phyloP scores from a whole-genome alignment of 768 basidiomycete genomes.

The Kwoniella sp. region DNA sequence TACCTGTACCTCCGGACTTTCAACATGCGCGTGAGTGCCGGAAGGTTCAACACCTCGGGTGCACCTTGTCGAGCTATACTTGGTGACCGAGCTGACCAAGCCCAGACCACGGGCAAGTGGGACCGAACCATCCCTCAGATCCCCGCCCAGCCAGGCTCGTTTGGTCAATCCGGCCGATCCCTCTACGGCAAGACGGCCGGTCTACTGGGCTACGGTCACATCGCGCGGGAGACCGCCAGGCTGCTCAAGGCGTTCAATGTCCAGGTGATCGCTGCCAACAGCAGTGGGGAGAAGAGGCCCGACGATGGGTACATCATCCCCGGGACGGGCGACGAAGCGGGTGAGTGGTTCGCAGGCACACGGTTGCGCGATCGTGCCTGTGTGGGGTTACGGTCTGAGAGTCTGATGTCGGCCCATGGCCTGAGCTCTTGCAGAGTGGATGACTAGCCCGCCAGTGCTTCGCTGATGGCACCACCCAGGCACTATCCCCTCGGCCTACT shows the following conservation, averaged over 20 bases:
- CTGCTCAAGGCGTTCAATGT: constrained; percentile 42
- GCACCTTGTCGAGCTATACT: too few species aligned
- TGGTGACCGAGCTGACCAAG: too few species aligned
- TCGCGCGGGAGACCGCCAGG: constrained; percentile 48
- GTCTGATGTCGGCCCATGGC: too few species aligned
- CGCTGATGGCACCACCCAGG: too few species aligned
- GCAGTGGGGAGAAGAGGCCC: constrained; percentile 32
- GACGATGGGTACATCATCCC: constrained; percentile 48
- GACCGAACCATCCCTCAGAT: constrained; percentile 10
- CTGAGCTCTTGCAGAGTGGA: too few species aligned
- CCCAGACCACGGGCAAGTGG: constrained; percentile 14
- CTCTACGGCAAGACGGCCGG: constrained; percentile 48
- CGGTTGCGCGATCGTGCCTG: too few species aligned
- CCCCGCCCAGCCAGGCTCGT: constrained; percentile 8
- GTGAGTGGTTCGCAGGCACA: too few species aligned
- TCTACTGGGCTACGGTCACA: constrained; percentile 48
- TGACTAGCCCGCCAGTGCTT: too few species aligned
- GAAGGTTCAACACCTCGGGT: too few species aligned
- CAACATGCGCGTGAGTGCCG: constrained; percentile 7
- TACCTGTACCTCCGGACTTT: constrained; percentile 11
- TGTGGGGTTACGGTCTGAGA: too few species aligned
- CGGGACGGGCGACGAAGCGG: constrained; percentile 48
- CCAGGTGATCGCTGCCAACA: constrained; percentile 48
- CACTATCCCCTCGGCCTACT: constrained; percentile 41
- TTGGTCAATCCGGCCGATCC: constrained; percentile 7